Percentiles rank a stretch among this genome's conserved stretches.
Evolutionary conservation across 208 protist species (phyloP).

Genomic region (Trypanosoma congolense): DNA sequence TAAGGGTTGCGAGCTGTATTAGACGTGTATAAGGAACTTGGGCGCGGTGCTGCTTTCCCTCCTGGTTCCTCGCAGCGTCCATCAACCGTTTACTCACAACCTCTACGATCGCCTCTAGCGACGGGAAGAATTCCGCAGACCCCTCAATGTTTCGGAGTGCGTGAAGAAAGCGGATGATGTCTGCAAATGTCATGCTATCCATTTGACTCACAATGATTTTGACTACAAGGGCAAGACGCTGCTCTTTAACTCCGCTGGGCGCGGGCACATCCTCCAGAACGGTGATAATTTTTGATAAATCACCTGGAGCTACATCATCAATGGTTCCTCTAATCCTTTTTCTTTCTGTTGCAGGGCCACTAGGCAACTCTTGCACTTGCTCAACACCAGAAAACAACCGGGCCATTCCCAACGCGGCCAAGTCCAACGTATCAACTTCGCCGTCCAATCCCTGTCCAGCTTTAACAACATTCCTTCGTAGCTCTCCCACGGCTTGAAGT

Average conservation of each 20-base stretch:
- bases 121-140: conserved; percentile 19
- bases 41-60: not conserved
- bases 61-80: not conserved
- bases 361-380: not conserved
- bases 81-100: conserved; percentile 27
- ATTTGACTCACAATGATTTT: conserved; percentile 17
- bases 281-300: conserved; percentile 27
- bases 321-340: not conserved
- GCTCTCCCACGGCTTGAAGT: conserved; percentile 18
- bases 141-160: conserved; percentile 37
- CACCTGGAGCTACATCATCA: conserved; percentile 23
- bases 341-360: not conserved
- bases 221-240: conserved; percentile 18
- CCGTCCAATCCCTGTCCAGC: not conserved
- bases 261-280: conserved; percentile 23
- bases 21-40: conserved; percentile 35
- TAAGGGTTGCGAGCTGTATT: conserved; percentile 40
- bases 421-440: conserved; percentile 14
- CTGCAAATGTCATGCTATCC: conserved; percentile 14
- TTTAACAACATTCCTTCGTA: conserved; percentile 1
- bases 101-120: conserved; percentile 21
- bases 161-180: conserved; percentile 48
- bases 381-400: conserved; percentile 24
- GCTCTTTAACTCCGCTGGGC: conserved; percentile 13
- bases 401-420: conserved; percentile 25